Evolutionary conservation across 257 asterid species (phyloP).

Genomic region (Eustoma russellianum): DNA sequence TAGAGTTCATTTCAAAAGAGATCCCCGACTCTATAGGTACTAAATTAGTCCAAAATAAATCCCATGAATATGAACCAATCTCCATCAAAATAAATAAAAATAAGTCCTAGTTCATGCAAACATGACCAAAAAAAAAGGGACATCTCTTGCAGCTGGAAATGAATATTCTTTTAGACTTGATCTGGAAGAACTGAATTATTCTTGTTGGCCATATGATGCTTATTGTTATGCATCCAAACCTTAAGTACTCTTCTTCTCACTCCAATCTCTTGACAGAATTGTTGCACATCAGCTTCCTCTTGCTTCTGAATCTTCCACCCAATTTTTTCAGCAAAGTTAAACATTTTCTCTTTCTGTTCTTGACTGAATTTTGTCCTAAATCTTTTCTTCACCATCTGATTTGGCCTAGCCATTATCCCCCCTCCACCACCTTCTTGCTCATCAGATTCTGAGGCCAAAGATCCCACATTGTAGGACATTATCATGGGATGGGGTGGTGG

Average conservation of each 20-base stretch:
- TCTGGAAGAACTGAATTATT: slow-evolving; percentile 7
- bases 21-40: too few relatives aligned
- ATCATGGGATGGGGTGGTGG: slow-evolving; percentile 49
- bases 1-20: too few relatives aligned
- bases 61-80: slow-evolving; percentile 4
- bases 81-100: neutral
- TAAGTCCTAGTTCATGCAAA: neutral
- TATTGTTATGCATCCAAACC: slow-evolving; percentile 94
- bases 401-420: slow-evolving; percentile 16
- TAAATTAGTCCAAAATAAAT: neutral
- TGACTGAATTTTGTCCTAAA: slow-evolving; percentile 65
- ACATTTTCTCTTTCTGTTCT: slow-evolving; percentile 89
- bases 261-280: slow-evolving; percentile 71
- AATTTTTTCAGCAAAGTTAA: slow-evolving; percentile 61
- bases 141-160: neutral
- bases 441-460: slow-evolving; percentile 40
- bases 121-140: neutral
- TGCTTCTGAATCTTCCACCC: slow-evolving; percentile 90
- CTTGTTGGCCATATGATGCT: slow-evolving; percentile 59
- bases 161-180: slow-evolving; percentile 15
- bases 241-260: slow-evolving; percentile 70
- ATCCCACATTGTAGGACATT: slow-evolving; percentile 42
- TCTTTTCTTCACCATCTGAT: slow-evolving; percentile 50
- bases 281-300: slow-evolving; percentile 65
- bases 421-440: slow-evolving; percentile 36